phyloP scores from a whole-genome alignment of 2,329 filamentous ascomycete genomes.

The Neophaeococcomyces mojaviensis region DNA sequence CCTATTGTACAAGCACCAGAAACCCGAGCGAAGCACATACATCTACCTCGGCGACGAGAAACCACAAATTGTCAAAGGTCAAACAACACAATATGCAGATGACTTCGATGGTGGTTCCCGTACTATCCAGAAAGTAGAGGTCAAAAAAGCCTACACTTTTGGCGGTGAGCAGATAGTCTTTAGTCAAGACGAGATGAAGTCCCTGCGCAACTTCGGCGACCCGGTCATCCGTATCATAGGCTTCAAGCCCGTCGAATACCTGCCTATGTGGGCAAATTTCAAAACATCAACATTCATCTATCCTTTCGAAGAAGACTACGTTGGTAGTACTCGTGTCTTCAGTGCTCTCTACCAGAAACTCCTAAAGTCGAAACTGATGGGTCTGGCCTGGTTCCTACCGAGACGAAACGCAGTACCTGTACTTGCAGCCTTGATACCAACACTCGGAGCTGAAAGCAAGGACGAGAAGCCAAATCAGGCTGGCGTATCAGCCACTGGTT shows the following conservation, averaged over 20 bases:
- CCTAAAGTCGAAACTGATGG: constrained; percentile 69
- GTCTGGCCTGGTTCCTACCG: constrained; percentile 80
- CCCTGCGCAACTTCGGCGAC: constrained; percentile 70
- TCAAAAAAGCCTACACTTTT: constrained; percentile 92
- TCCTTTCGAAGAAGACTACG: constrained; percentile 79
- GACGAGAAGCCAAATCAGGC: constrained; percentile 17
- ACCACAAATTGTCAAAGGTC: constrained; percentile 67
- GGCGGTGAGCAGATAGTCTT: constrained; percentile 86
- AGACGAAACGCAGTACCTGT: constrained; percentile 71
- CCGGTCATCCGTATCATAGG: constrained; percentile 83
- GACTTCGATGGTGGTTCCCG: constrained; percentile 55
- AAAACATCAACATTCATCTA: constrained; percentile 90
- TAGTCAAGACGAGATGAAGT: constrained; percentile 70
- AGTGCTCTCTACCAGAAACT: constrained; percentile 85
- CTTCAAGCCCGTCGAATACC: constrained; percentile 71
- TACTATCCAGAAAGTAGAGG: constrained; percentile 69
- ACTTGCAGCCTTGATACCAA: constrained; percentile 71
- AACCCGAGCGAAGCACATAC: constrained; percentile 73
- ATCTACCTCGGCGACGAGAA: constrained; percentile 83
- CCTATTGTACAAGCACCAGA: constrained; percentile 77
- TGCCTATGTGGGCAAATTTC: constrained; percentile 77
- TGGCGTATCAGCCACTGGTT: constrained; percentile 17
- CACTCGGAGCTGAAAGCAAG: constrained; percentile 12
- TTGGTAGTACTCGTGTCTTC: constrained; percentile 89
- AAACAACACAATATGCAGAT: constrained; percentile 68